phyloP scores from a whole-genome alignment of 306 rosid genomes.

The Quercus robur region DNA sequence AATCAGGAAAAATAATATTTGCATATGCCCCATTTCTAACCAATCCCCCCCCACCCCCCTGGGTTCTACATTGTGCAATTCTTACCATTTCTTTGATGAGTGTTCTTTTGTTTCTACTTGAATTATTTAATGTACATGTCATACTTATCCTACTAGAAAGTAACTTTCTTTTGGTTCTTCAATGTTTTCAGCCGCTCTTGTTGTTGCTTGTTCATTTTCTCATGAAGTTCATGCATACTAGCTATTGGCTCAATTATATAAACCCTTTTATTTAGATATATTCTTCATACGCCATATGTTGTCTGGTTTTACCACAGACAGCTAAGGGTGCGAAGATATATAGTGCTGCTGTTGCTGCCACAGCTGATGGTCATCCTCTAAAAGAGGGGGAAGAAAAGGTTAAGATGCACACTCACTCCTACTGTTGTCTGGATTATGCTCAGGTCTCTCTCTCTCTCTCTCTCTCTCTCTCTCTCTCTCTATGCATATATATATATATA shows the following conservation, averaged over 20 bases:
- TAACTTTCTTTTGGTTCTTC: neutral
- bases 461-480: conserved; percentile 24
- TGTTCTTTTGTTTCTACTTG: neutral
- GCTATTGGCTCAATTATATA: neutral
- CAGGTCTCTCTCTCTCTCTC: conserved; percentile 53
- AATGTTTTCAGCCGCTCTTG: neutral
- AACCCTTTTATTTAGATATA: neutral
- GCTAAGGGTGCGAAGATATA: conserved; percentile 93
- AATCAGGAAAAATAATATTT: too few relatives aligned
- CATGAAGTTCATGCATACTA: neutral
- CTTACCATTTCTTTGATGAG: neutral
- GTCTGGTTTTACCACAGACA: conserved; percentile 49
- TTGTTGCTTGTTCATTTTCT: neutral
- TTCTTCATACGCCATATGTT: conserved; percentile 4
- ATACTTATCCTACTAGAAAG: neutral
- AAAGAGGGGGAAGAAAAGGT: conserved; percentile 95
- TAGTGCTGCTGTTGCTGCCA: conserved; percentile 92
- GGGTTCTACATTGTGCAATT: too few relatives aligned
- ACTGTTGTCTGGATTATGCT: conserved; percentile 79
- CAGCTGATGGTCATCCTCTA: conserved; percentile 56
- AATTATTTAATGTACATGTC: neutral
- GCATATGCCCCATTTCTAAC: too few relatives aligned
- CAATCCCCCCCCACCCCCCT: too few relatives aligned
- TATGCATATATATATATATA: too few relatives aligned
- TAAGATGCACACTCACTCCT: conserved; percentile 93